Percentiles rank a stretch among this genome's conserved stretches.
These are phyloP conservation scores for Cardiospermum halicacabum DNA, from an alignment of 345 rosid species.

Conservation along the genomic window DNA sequence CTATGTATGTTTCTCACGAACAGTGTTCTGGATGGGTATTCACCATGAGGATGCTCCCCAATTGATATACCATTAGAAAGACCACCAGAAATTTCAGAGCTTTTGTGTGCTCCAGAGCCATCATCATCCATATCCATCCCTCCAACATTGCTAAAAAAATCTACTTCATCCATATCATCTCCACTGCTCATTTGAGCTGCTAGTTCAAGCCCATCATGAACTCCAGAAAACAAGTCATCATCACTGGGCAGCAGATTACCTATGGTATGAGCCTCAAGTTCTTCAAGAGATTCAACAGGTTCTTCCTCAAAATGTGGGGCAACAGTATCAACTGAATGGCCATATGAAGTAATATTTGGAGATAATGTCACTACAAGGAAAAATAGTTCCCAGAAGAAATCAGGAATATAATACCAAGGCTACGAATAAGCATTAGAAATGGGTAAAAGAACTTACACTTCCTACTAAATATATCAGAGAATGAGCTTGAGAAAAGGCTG, in stretches of 20 bases:
- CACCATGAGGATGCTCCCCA: conserved; percentile 37
- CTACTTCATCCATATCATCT: conserved; percentile 57
- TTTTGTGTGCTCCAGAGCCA: conserved; percentile 24
- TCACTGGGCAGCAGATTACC: conserved; percentile 70
- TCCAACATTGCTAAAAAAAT: conserved; percentile 59
- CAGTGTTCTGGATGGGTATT: conserved; percentile 50
- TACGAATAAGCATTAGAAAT: neutral
- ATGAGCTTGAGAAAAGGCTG: conserved; percentile 61
- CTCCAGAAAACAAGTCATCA: conserved; percentile 60
- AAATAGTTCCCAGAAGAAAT: conserved; percentile 13
- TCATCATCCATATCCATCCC: conserved; percentile 69
- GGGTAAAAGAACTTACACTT: conserved; percentile 38
- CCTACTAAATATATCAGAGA: conserved; percentile 48
- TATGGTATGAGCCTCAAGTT: conserved; percentile 60
- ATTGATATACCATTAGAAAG: conserved; percentile 21
- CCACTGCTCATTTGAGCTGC: conserved; percentile 20
- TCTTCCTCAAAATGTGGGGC: conserved; percentile 42
- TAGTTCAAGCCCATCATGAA: conserved; percentile 37
- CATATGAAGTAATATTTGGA: conserved; percentile 29
- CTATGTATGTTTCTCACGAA: conserved; percentile 52
- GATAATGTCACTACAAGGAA: conserved; percentile 42
- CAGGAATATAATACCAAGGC: conserved; percentile 5
- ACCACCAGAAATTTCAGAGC: conserved; percentile 26
- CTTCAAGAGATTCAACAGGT: conserved; percentile 49
- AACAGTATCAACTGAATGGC: conserved; percentile 35